Percentiles rank a stretch among this genome's conserved stretches.
phyloP scores from a whole-genome alignment of 1,284 basidiomycete genomes.

The Ustilago esculenta region DNA sequence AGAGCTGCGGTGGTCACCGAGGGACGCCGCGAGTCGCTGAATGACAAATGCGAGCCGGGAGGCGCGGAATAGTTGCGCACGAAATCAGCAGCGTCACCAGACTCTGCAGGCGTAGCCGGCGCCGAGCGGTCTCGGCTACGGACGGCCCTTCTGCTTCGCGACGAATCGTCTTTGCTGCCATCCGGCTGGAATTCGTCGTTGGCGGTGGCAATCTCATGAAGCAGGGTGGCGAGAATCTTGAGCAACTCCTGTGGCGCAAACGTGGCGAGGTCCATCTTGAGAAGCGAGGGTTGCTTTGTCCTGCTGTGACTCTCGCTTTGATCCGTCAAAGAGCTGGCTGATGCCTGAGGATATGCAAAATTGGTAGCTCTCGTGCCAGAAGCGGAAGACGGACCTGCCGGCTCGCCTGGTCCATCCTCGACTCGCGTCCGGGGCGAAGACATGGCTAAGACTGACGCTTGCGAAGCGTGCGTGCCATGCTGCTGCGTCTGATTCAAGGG shows the following conservation, averaged over 20 bases:
- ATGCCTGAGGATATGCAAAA: constrained; percentile 8
- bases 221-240: constrained; percentile 84
- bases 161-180: constrained; percentile 30
- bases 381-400: background rate
- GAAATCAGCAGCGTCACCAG: background rate
- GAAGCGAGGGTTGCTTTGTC: constrained; percentile 23
- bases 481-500: background rate
- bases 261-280: constrained; percentile 71
- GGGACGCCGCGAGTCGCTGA: constrained; percentile 48
- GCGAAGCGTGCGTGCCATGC: background rate
- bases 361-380: background rate
- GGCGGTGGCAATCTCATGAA: constrained; percentile 89
- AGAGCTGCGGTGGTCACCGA: constrained; percentile 78
- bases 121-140: constrained; percentile 32
- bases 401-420: background rate
- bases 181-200: constrained; percentile 75
- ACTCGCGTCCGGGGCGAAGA: constrained; percentile 24
- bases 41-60: constrained; percentile 45
- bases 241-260: constrained; percentile 76
- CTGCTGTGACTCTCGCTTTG: constrained; percentile 3
- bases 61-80: constrained; percentile 23
- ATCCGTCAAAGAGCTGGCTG: constrained; percentile 7
- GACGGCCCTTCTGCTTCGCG: constrained; percentile 15
- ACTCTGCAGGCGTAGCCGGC: constrained; percentile 22
- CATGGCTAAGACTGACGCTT: constrained; percentile 1